Base-by-base conservation (phyloP, 2,329 filamentous ascomycete genomes). In the Talaromyces sp. region DNA sequence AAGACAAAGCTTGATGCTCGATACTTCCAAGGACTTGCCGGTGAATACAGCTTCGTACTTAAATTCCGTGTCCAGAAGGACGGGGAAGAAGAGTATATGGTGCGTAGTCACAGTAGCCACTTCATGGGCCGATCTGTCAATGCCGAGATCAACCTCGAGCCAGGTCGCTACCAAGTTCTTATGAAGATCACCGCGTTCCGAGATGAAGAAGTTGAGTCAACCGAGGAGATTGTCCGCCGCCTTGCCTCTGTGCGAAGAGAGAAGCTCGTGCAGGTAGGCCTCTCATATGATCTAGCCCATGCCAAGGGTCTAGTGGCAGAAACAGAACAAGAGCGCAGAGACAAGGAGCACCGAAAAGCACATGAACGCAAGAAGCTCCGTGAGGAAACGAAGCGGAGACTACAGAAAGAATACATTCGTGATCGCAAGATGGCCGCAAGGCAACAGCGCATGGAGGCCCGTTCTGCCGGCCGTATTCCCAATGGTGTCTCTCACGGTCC, bases 91-190 rank as follows among this genome's bases (percentile, higher is more conserved):
- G 79, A 82, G 35, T 85, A 84, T 57, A 80, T 83, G 40, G 80
- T 83, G 10, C 80, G 81, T 53, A 83, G 79, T 59, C 80, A 81
- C 43, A 78, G 73, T 8, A 80, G 77, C 30, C 81, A 82, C 54
- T 78, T 77, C 70, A 89, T 91, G 82, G 84, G 79, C 19, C 85
- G 90, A 6, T 89, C 87, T 1, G 86, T 91, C 35, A 91, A 87
- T 46, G 86, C 89, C 1, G 90, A 94, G 68, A 79, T 94, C 8
- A 80, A 86, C 32, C 82, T 95, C 22, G 85, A 89, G 17, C 82
- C 87, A 0, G 90, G 90, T 10, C 84, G 82, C 39, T 95, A 95
- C 71, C 84, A 83, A 6, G 84, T 95, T 4, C 79, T 90, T 19
- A 82, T 93, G 69, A 91, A 89, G 67, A 81, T 94, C 52, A 85